Conservation (phyloP, 1,284 basidiomycete genomes). For the Mycosarcoma maydis region DNA sequence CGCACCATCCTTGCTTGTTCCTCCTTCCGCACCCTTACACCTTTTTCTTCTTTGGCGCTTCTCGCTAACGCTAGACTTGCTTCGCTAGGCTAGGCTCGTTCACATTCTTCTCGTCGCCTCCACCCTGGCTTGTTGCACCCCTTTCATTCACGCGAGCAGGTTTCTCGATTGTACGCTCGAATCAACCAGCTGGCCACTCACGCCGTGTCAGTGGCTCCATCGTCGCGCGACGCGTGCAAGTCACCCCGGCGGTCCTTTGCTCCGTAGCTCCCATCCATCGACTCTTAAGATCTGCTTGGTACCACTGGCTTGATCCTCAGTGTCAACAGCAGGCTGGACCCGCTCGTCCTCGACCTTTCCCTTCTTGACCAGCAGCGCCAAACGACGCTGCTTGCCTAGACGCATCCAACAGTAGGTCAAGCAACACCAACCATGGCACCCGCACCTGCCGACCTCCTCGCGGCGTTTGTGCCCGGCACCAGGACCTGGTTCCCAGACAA, state of each 20-base stretch:
- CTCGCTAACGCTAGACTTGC: conserved; percentile 9
- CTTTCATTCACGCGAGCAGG: conserved; percentile 27
- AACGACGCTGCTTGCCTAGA: neutral
- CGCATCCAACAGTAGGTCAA: neutral
- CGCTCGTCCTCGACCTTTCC: neutral
- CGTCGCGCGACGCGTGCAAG: conserved; percentile 3
- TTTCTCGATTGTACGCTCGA: conserved; percentile 16
- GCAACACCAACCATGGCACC: conserved; percentile 45
- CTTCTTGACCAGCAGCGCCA: conserved; percentile 7
- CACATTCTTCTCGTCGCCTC: conserved; percentile 1
- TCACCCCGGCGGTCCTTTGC: conserved; percentile 18
- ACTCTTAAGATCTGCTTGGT: neutral
- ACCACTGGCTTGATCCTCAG: too few relatives aligned
- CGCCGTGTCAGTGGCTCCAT: neutral
- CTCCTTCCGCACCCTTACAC: too few relatives aligned
- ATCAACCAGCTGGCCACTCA: too few relatives aligned
- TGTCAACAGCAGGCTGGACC: too few relatives aligned
- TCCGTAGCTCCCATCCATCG: conserved; percentile 1
- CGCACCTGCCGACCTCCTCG: conserved; percentile 48
- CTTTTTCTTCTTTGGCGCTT: conserved; percentile 14
- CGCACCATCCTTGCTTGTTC: too few relatives aligned
- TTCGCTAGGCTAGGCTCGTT: conserved; percentile 9
- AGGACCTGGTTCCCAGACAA: conserved; percentile 82
- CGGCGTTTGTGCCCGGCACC: conserved; percentile 67
- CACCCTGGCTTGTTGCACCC: neutral